Evolutionary conservation across 2,329 filamentous ascomycete genomes (phyloP).

Genomic region (Falciphora oryzae): DNA sequence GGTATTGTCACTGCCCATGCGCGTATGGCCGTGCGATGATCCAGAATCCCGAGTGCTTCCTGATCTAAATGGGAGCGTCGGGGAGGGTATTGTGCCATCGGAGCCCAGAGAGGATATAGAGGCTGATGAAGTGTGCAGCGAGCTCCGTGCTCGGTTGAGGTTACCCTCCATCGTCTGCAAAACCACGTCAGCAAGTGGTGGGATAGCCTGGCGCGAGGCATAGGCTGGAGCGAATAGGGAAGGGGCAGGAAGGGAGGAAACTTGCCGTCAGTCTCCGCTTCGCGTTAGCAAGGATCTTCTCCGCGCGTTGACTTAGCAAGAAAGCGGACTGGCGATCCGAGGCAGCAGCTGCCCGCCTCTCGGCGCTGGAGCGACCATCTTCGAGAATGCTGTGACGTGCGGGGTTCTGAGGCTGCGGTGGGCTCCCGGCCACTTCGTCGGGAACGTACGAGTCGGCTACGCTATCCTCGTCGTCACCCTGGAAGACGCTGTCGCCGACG

Average conservation of each 20-base stretch:
- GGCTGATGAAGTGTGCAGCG: constrained; percentile 53
- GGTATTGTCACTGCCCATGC: constrained; percentile 57
- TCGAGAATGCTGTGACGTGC: not conserved
- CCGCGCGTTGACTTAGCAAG: constrained; percentile 74
- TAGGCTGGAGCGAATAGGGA: not conserved
- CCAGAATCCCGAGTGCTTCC: constrained; percentile 20
- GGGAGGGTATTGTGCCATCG: constrained; percentile 48
- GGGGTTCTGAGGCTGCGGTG: constrained; percentile 11
- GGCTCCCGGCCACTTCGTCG: constrained; percentile 22
- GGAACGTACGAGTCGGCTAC: constrained; percentile 52
- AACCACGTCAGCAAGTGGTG: not conserved
- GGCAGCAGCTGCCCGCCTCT: not conserved
- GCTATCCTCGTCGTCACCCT: constrained; percentile 63
- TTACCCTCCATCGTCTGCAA: constrained; percentile 88
- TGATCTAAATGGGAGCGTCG: constrained; percentile 37
- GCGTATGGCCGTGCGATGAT: constrained; percentile 43
- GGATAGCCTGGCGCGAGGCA: not conserved
- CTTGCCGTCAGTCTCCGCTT: constrained; percentile 82
- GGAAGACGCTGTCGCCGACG: constrained; percentile 59
- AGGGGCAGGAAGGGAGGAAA: constrained; percentile 11
- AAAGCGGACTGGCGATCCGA: not conserved
- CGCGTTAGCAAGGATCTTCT: constrained; percentile 87
- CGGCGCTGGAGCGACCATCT: not conserved
- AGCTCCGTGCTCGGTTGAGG: constrained; percentile 69
- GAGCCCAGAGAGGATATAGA: constrained; percentile 59